Conservation (phyloP, 495 filamentous ascomycete species). For the Penicillium argentinense region DNA sequence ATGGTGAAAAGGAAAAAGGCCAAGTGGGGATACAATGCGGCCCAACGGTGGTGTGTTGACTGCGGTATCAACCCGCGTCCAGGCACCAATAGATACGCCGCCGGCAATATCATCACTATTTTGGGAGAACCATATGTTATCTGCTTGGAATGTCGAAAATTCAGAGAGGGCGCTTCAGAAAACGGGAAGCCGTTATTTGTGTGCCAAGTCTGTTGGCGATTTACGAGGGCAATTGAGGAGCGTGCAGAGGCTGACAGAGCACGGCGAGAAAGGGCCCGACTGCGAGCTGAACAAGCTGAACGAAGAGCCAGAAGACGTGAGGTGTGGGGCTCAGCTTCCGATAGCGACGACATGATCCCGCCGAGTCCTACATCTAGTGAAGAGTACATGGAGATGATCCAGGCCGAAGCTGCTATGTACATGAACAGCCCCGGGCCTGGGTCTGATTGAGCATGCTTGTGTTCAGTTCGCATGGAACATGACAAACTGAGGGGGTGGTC, state of each 20-base stretch:
- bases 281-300: not conserved
- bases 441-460: too few relatives aligned
- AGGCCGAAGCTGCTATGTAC: slow-evolving; percentile 9
- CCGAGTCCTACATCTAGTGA: slow-evolving; percentile 10
- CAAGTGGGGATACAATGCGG: slow-evolving; percentile 1
- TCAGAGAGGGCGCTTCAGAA: not conserved
- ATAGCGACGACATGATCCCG: slow-evolving; percentile 2
- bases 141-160: slow-evolving; percentile 4
- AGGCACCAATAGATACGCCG: slow-evolving; percentile 6
- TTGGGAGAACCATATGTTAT: slow-evolving; percentile 4
- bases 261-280: not conserved
- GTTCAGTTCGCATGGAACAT: too few relatives aligned
- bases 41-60: slow-evolving; percentile 7
- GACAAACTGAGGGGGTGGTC: too few relatives aligned
- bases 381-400: slow-evolving; percentile 9
- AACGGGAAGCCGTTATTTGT: not conserved
- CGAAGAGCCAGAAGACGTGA: not conserved
- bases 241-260: not conserved
- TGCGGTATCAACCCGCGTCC: slow-evolving; percentile 7
- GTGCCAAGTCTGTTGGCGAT: not conserved
- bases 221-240: not conserved
- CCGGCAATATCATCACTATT: slow-evolving; percentile 4
- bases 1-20: slow-evolving; percentile 8
- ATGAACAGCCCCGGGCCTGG: too few relatives aligned
- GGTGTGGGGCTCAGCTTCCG: not conserved